Percentiles rank a stretch among this genome's conserved stretches.
phyloP scores from a whole-genome alignment of 1,284 basidiomycete genomes.

The Sanghuangporus baumii region DNA sequence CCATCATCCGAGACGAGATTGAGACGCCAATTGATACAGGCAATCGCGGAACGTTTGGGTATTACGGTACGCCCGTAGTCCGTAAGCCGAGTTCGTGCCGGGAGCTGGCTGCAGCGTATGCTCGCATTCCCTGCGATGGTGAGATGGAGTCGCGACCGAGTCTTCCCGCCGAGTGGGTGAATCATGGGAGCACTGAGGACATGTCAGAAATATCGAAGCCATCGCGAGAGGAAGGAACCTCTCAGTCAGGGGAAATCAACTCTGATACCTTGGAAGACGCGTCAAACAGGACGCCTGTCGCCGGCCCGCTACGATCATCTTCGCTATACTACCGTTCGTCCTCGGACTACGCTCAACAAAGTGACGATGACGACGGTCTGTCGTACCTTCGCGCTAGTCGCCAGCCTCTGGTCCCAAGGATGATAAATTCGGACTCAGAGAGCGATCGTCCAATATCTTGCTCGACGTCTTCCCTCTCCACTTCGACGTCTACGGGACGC shows the following conservation, averaged over 20 bases:
- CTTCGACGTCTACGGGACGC: background rate
- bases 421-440: constrained; percentile 12
- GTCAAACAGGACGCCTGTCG: background rate
- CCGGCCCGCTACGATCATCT: background rate
- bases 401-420: constrained; percentile 6
- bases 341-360: background rate
- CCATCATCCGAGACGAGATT: constrained; percentile 4
- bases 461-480: constrained; percentile 5
- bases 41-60: constrained; percentile 18
- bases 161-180: constrained; percentile 3
- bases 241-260: background rate
- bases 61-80: constrained; percentile 11
- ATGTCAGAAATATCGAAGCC: background rate
- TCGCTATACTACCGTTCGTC: constrained; percentile 8
- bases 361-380: background rate
- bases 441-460: constrained; percentile 12
- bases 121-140: background rate
- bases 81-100: background rate
- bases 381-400: background rate
- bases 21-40: constrained; percentile 3
- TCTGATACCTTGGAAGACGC: background rate
- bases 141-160: background rate
- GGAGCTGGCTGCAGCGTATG: background rate
- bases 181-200: background rate
- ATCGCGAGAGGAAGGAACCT: background rate